Base-by-base conservation (phyloP, 441 rosid species). In the Pelargonium citronellum region DNA sequence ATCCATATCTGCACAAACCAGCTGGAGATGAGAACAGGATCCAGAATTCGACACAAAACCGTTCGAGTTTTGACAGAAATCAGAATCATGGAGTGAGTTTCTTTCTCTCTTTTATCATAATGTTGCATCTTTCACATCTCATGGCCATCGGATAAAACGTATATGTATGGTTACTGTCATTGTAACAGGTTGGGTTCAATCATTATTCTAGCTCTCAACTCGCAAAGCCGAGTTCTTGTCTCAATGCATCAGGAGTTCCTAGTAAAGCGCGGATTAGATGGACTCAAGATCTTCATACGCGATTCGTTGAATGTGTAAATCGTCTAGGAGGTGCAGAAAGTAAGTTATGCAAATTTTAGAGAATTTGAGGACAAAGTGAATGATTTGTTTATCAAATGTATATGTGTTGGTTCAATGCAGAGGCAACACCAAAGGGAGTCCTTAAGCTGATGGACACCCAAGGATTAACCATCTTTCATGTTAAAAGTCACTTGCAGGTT, bases 401-500 rank as follows among this genome's bases (percentile, higher is more conserved):
- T 12, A 5, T 57, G 1, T 39, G 9, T 71, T 70, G 11, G 57
- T 13, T 17, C 4, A 24, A 17, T 62, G 69, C 66, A 80, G 86
- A 71, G 66, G 83, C 84, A 43, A 83, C 83, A 44, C 84, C 84
- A 3, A 83, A 77, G 74, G 70, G 71, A 46, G 79, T 80, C 15
- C 78, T 80, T 27, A 79, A 71, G 68, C 74, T 77, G 20, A 80
- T 79, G 83, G 83, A 58, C 9, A 67, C 72, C 55, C 46, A 75
- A 60, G 81, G 81, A 58, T 71, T 80, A 69, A 80, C 81, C 0
- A 75, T 80, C 66, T 79, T 74, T 39, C 83, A 77, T 71, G 71
- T 83, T 49, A 77, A 83, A 68, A 83, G 86, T 73, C 86, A 80
- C 70, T 65, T 80, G 69, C 84, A 80, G 83, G 83, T 78, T 69